Evolutionary conservation across 345 rosid genomes (phyloP), one percentile per base, ranked within the genome.

Genomic region (Chamaenerion angustifolium): DNA sequence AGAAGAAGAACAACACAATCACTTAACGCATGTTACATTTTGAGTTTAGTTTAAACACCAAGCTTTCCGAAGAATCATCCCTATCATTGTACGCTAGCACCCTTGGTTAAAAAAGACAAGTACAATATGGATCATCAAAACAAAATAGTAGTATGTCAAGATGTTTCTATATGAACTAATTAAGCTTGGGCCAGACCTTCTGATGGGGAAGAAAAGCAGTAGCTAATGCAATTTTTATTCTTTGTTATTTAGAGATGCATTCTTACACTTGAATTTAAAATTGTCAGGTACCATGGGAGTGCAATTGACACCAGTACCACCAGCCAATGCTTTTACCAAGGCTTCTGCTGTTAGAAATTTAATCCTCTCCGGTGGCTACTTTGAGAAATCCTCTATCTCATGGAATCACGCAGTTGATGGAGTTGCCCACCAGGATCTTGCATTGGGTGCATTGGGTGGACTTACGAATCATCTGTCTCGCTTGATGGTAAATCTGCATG

Each of bases 381-480:
- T 90, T 54, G 70, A 60, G 64, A 68, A 78, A 49, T 86, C 83
- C 42, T 71, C 81, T 65, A 65, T 50, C 57, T 63, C 76, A 19
- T 73, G 73, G 80, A 69, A 62, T 49, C 17, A 43, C 54, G 79
- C 76, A 43, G 62, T 81, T 63, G 82, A 67, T 63, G 70, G 72
- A 46, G 54, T 72, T 57, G 49, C 43, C 64, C 76, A 71, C 60
- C 68, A 56, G 45, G 84, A 75, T 67, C 31, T 69, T 63, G 63
- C 83, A 14, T 61, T 77, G 64, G 50, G 56, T 73, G 96, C 96
- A 40, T 81, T 90, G 56, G 94, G 95, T 57, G 92, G 84, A 52
- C 83, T 90, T 46, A 59, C 81, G 52, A 56, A 56, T 71, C 94
- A 86, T 71, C 70, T 90, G 27, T 83, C 94, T 2, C 79, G 96